A percentile compares a stretch with the other conserved stretches of the same genome.
Evolutionary conservation across 1,139 yeast genomes (phyloP).

Genomic region (Pichiaceae sp.): DNA sequence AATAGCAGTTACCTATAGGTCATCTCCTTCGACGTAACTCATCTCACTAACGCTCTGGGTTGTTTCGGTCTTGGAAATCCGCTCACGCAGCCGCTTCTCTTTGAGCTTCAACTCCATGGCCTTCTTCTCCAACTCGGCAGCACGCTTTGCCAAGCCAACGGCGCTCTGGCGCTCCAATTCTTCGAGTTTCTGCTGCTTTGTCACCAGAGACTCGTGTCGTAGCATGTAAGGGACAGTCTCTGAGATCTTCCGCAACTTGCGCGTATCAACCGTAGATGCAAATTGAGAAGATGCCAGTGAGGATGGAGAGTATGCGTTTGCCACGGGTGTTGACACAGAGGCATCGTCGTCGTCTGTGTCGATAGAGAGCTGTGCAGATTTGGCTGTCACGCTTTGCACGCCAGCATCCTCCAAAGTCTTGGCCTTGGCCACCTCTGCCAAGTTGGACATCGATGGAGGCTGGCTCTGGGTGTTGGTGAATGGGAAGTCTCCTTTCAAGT

Average conservation of each 20-base stretch:
- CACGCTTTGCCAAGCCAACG: constrained; percentile 59
- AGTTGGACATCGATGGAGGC: constrained; percentile 53
- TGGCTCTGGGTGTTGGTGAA: constrained; percentile 12
- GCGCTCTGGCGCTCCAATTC: constrained; percentile 75
- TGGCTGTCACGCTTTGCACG: not conserved
- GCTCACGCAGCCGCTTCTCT: constrained; percentile 46
- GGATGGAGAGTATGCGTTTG: not conserved
- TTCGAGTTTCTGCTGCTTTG: constrained; percentile 70
- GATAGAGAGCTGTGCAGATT: constrained; percentile 2
- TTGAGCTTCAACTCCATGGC: constrained; percentile 66
- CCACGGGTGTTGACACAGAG: constrained; percentile 3
- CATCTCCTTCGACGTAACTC: not conserved
- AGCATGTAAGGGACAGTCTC: constrained; percentile 77
- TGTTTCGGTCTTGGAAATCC: constrained; percentile 7
- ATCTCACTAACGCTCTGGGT: not conserved
- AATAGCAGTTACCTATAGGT: not conserved
- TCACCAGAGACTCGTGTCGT: constrained; percentile 65
- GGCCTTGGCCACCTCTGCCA: constrained; percentile 47
- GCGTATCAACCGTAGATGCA: constrained; percentile 37
- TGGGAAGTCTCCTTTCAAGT: constrained; percentile 17
- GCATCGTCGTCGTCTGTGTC: constrained; percentile 1
- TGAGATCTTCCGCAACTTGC: constrained; percentile 65
- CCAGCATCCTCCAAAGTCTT: constrained; percentile 3
- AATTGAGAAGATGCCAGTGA: constrained; percentile 1
- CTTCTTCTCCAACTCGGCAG: constrained; percentile 67